These are phyloP conservation scores for Bothriochloa decipiens DNA, from an alignment of 176 grass and related monocot species.

Conservation along the genomic window DNA sequence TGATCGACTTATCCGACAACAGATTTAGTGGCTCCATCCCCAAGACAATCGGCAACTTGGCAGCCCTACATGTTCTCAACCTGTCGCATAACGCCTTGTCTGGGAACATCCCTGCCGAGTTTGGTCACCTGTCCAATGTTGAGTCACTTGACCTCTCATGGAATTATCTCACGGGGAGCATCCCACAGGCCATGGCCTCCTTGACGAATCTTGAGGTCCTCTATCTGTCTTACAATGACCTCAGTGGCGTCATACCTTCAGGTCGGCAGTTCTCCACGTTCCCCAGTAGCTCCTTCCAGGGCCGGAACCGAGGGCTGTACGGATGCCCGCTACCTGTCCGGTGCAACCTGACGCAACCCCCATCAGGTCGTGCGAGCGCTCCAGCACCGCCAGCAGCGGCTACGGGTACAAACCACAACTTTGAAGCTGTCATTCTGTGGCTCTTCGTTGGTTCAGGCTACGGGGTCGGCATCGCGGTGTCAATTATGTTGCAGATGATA, in stretches of 20 bases:
- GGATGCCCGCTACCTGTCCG: background rate
- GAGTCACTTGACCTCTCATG: constrained; percentile 45
- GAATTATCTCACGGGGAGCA: constrained; percentile 33
- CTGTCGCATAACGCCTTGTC: constrained; percentile 33
- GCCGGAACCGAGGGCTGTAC: background rate
- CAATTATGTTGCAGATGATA: background rate
- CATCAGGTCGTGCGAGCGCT: background rate
- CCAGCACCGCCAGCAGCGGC: background rate
- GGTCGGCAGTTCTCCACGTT: background rate
- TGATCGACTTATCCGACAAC: constrained; percentile 29
- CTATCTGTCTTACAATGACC: constrained; percentile 37
- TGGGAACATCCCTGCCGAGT: background rate
- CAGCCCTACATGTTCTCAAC: constrained; percentile 7
- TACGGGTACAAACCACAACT: background rate
- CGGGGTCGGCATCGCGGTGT: background rate
- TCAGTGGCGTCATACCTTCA: constrained; percentile 39
- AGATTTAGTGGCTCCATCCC: constrained; percentile 37
- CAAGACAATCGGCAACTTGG: constrained; percentile 11
- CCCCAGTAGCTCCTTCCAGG: background rate
- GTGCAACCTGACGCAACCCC: background rate
- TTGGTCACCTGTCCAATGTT: background rate
- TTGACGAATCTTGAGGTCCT: constrained; percentile 34
- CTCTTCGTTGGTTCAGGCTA: constrained; percentile 2
- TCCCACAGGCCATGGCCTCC: constrained; percentile 35
- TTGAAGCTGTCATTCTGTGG: background rate